Base-by-base conservation (phyloP, 1,284 basidiomycete genomes). In the Heterobasidion irregulare region DNA sequence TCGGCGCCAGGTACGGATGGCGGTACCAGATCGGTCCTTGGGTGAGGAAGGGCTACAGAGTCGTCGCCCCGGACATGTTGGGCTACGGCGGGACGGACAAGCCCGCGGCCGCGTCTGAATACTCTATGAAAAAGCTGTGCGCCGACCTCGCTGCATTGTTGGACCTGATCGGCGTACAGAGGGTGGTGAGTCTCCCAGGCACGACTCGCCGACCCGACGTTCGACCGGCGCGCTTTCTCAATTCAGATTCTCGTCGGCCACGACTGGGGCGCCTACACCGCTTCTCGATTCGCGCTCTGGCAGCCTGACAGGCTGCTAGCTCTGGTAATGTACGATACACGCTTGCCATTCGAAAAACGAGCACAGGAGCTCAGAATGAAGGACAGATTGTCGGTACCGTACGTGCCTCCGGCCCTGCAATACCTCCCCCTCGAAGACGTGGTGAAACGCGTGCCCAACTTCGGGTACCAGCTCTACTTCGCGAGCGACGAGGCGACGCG, bases 61-160 rank as follows among this genome's bases (percentile, higher is more conserved):
- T 89, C 16, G 67, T 89, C 19, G 85, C 75, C 1, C 85, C 83
- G 8, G 83, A 87, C 66, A 86, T 84, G 82, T 69, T 87, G 34
- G 86, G 86, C 5, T 89, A 87, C 57, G 86, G 85, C 13, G 77
- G 70, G 26, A 83, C 82, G 8, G 82, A 84, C 61, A 86, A 84
- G 64, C 86, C 86, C 0, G 57, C 63, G 32, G 76, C 79, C 32
- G 61, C 75, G 6, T 65, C 69, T 15, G 75, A 80, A 53, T 89
- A 89, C 64, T 75, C 83, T 6, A 77, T 76, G 1, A 82, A 80
- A 65, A 76, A 70, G 48, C 70, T 88, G 6, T 78, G 75, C 56
- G 72, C 73, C 47, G 86, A 89, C 63, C 73, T 89, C 34, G 77
- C 75, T 32, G 83, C 82, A 4, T 67, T 89, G 16, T 69, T 89